Conservation (phyloP, 2,329 filamentous ascomycete genomes). For the Coniosporium tulheliwenetii region DNA sequence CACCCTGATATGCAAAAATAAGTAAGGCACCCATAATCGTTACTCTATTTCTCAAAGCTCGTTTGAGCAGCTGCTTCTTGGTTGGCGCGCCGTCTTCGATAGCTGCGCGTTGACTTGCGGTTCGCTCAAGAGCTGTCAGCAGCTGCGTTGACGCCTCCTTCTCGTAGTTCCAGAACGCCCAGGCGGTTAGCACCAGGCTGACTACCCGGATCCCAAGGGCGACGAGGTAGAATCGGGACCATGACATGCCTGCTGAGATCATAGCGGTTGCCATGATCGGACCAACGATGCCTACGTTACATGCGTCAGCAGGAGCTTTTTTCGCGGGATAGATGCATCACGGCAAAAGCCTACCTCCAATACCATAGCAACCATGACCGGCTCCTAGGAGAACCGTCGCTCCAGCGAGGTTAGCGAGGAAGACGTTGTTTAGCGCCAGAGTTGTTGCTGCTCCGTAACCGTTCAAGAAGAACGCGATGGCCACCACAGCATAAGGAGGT, state of each 20-base stretch:
- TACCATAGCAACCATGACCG: constrained; percentile 47
- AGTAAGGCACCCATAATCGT: constrained; percentile 65
- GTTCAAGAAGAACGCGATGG: constrained; percentile 51
- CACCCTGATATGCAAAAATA: constrained; percentile 75
- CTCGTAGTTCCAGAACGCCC: constrained; percentile 57
- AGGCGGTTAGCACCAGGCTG: constrained; percentile 44
- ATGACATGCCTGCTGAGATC: constrained; percentile 43
- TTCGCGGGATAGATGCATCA: background rate
- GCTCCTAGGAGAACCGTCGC: constrained; percentile 39
- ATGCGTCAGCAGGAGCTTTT: background rate
- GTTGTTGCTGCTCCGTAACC: constrained; percentile 36
- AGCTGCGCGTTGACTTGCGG: constrained; percentile 23
- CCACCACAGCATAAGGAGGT: constrained; percentile 55
- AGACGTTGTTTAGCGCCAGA: constrained; percentile 41
- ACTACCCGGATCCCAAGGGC: constrained; percentile 41
- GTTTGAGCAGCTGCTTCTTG: constrained; percentile 33
- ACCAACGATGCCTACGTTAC: constrained; percentile 29
- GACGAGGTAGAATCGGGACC: constrained; percentile 61
- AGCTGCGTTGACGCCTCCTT: constrained; percentile 36
- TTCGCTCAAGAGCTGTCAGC: constrained; percentile 25
- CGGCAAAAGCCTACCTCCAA: constrained; percentile 16
- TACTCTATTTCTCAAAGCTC: constrained; percentile 35
- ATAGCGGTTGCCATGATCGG: constrained; percentile 64
- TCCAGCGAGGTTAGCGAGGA: constrained; percentile 36
- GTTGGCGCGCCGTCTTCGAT: constrained; percentile 21